Conservation (phyloP, 805 yeast genomes). For the Hanseniaspora clermontiae region DNA sequence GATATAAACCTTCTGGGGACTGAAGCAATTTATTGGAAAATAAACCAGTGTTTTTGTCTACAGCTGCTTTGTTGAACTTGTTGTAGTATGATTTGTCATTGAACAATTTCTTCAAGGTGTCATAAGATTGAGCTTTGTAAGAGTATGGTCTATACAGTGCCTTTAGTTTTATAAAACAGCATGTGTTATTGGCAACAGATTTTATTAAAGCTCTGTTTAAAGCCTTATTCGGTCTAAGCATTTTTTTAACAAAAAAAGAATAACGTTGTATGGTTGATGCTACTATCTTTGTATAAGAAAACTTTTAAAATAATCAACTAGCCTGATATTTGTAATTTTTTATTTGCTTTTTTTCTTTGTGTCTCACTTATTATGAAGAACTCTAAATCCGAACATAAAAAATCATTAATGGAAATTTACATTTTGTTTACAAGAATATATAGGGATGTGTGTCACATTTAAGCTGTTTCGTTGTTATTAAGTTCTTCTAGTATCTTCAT, state of each 20-base stretch:
- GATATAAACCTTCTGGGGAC: slow-evolving; percentile 55
- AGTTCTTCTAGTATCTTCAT: slow-evolving; percentile 36
- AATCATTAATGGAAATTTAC: background rate
- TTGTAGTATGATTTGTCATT: slow-evolving; percentile 51
- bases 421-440: background rate
- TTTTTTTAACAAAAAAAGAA: background rate
- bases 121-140: background rate
- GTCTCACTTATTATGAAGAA: too few relatives aligned
- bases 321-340: too few relatives aligned
- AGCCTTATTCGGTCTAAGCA: background rate
- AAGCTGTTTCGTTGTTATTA: slow-evolving; percentile 4
- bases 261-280: background rate
- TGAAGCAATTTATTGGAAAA: slow-evolving; percentile 61
- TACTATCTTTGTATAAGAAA: too few relatives aligned
- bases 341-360: too few relatives aligned
- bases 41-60: slow-evolving; percentile 39
- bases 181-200: background rate
- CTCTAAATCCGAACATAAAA: too few relatives aligned
- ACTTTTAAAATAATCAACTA: too few relatives aligned
- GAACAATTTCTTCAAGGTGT: slow-evolving; percentile 36
- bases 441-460: background rate
- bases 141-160: background rate
- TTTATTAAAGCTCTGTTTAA: background rate
- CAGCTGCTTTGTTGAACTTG: slow-evolving; percentile 32
- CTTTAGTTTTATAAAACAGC: background rate